A percentile compares a stretch with the other conserved stretches of the same genome.
These are phyloP conservation scores for Pythium scleroteichum DNA, from an alignment of 352 stramenopile genomes.

Conservation along the genomic window DNA sequence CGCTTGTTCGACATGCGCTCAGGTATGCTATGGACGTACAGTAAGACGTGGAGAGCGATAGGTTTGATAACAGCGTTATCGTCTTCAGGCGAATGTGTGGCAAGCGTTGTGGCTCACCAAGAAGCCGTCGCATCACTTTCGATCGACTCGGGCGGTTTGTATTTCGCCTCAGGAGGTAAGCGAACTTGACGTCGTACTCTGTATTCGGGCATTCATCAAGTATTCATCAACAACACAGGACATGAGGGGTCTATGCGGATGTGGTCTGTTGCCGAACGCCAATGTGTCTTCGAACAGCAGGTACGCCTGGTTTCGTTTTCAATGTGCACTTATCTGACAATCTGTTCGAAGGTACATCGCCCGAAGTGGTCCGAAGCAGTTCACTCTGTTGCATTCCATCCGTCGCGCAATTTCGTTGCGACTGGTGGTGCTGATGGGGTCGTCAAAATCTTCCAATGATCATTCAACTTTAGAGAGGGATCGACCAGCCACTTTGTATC, in stretches of 20 bases:
- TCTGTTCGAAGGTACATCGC: constrained; percentile 53
- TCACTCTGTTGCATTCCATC: constrained; percentile 74
- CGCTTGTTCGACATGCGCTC: constrained; percentile 87
- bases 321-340: not conserved
- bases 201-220: not conserved
- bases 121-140: constrained; percentile 80
- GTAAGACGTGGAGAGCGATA: not conserved
- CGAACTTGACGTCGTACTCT: not conserved
- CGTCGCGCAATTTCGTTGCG: constrained; percentile 80
- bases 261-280: constrained; percentile 78
- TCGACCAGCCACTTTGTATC: constrained; percentile 22
- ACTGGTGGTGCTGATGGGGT: constrained; percentile 78
- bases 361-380: constrained; percentile 82
- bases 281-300: constrained; percentile 87
- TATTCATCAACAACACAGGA: constrained; percentile 29
- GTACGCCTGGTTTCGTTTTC: constrained; percentile 25
- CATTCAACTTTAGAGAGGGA: not conserved
- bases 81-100: constrained; percentile 70
- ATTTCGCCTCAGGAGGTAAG: constrained; percentile 72
- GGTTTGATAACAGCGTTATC: no score
- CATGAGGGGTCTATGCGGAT: constrained; percentile 85
- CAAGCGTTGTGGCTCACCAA: constrained; percentile 75
- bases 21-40: constrained; percentile 27
- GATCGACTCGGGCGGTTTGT: constrained; percentile 73
- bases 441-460: constrained; percentile 87